phyloP scores from a whole-genome alignment of 192 early-diverging fungal species.

The Spinellus fusiger region DNA sequence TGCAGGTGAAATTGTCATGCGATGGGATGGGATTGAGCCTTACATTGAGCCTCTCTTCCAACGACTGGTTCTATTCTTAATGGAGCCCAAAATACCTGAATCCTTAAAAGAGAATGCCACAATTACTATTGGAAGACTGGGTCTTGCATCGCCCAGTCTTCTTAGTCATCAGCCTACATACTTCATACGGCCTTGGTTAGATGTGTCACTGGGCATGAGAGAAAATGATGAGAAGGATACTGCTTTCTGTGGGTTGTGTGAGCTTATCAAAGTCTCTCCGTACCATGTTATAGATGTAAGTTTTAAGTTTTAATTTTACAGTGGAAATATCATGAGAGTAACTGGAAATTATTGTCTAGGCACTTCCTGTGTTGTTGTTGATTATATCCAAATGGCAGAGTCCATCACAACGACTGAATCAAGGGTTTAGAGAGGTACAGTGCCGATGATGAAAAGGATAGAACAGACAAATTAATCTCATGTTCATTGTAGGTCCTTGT shows the following conservation, averaged over 20 bases:
- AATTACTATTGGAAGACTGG: constrained; percentile 94
- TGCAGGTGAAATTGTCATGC: constrained; percentile 90
- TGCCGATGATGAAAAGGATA: background rate
- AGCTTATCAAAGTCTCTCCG: background rate
- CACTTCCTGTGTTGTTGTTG: constrained; percentile 52
- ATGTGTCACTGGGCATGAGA: constrained; percentile 63
- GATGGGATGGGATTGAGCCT: constrained; percentile 70
- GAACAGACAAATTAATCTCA: no score
- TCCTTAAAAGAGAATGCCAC: constrained; percentile 87
- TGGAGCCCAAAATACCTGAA: constrained; percentile 50
- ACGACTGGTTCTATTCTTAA: constrained; percentile 76
- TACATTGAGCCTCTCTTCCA: constrained; percentile 72
- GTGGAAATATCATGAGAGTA: background rate
- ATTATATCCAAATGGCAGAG: constrained; percentile 70
- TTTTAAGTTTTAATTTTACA: constrained; percentile 8
- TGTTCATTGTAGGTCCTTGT: constrained; percentile 41
- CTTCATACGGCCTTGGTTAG: constrained; percentile 82
- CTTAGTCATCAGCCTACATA: constrained; percentile 76
- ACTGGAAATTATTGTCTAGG: constrained; percentile 51
- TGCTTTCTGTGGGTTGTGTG: constrained; percentile 79
- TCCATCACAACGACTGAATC: constrained; percentile 50
- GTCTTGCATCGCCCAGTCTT: constrained; percentile 68
- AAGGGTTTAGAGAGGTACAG: constrained; percentile 42
- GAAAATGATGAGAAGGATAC: constrained; percentile 94
- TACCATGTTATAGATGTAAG: background rate